phyloP scores from a whole-genome alignment of 345 rosid species.

The Cochlearia excelsa region DNA sequence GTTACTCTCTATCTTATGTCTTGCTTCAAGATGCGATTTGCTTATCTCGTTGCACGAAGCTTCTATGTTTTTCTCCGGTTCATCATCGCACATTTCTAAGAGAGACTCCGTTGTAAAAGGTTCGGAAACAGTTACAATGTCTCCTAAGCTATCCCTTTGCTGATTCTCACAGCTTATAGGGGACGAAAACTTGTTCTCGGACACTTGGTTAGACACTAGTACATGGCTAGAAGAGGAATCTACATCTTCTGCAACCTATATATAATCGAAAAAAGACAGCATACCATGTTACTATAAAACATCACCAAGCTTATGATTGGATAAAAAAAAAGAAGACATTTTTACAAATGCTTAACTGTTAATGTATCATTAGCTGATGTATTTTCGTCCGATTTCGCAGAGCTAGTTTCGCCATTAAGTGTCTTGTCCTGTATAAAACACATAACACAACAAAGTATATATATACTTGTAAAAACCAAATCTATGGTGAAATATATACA shows the following conservation, averaged over 20 bases:
- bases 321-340: no score
- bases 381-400: conserved; percentile 25
- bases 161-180: conserved; percentile 26
- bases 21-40: conserved; percentile 28
- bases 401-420: conserved; percentile 30
- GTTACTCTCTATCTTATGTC: conserved; percentile 34
- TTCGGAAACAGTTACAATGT: conserved; percentile 28
- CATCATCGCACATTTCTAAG: conserved; percentile 37
- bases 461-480: no score
- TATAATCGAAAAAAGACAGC: conserved; percentile 7
- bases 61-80: conserved; percentile 30
- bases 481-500: no score
- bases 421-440: conserved; percentile 38
- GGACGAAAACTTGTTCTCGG: conserved; percentile 22
- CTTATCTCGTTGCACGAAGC: conserved; percentile 24
- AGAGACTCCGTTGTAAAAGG: conserved; percentile 43
- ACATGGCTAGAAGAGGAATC: conserved; percentile 31
- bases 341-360: no score
- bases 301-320: no score
- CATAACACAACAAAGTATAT: neutral
- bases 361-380: neutral
- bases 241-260: conserved; percentile 39
- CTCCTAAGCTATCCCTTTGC: conserved; percentile 21
- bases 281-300: neutral
- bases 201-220: conserved; percentile 27